Evolutionary conservation across 192 early-diverging fungal genomes (phyloP).

Genomic region (Rhizophagus sp.): DNA sequence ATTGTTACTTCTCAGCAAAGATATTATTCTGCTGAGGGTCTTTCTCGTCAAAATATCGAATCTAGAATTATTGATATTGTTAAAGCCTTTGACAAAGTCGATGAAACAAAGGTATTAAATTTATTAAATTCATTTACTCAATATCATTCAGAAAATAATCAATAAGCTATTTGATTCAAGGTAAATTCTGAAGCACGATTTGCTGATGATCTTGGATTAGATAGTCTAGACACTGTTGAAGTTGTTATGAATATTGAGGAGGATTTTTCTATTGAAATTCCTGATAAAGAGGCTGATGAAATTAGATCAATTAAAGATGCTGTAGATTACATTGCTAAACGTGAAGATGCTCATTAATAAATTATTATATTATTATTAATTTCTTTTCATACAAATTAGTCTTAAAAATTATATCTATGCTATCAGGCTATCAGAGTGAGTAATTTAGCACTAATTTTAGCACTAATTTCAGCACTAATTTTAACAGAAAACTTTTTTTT

Average conservation of each 20-base stretch:
- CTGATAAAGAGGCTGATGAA: slow-evolving; percentile 95
- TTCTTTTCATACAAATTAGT: background rate
- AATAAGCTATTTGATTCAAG: slow-evolving; percentile 48
- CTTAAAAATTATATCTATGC: too few relatives aligned
- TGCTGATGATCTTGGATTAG: slow-evolving; percentile 90
- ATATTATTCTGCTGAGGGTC: slow-evolving; percentile 9
- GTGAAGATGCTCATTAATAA: slow-evolving; percentile 73
- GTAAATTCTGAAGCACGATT: slow-evolving; percentile 84
- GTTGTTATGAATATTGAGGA: slow-evolving; percentile 99
- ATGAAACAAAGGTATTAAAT: slow-evolving; percentile 78
- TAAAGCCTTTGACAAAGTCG: slow-evolving; percentile 96
- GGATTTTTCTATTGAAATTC: slow-evolving; percentile 98
- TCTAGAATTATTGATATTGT: slow-evolving; percentile 85
- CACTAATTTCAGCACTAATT: too few relatives aligned
- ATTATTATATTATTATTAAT: slow-evolving; percentile 6
- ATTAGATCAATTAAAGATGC: slow-evolving; percentile 89
- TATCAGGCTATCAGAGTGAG: too few relatives aligned
- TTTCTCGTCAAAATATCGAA: slow-evolving; percentile 69
- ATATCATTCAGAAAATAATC: background rate
- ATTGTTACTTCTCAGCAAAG: background rate
- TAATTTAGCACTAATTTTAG: too few relatives aligned
- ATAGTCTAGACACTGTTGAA: slow-evolving; percentile 97
- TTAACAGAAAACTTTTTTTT: too few relatives aligned
- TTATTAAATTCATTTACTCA: background rate
- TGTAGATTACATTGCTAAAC: slow-evolving; percentile 76